Conservation (phyloP, 1,284 basidiomycete species). For the Leccinum griseonigrum region DNA sequence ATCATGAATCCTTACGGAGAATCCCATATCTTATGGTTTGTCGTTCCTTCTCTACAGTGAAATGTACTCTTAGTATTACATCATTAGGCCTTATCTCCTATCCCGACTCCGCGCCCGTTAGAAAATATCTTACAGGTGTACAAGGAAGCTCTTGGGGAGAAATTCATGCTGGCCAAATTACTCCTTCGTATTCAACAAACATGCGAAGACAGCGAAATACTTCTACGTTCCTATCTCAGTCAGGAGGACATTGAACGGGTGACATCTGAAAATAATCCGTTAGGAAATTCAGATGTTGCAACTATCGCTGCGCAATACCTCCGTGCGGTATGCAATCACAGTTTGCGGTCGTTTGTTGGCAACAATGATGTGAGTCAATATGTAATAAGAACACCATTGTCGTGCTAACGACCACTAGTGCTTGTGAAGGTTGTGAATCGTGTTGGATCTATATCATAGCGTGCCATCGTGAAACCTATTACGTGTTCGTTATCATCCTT, state of each 20-base stretch:
- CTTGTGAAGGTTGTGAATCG: background rate
- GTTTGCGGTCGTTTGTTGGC: background rate
- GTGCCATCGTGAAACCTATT: no score
- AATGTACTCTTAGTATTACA: background rate
- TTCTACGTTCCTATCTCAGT: background rate
- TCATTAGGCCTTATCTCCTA: background rate
- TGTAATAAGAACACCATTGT: background rate
- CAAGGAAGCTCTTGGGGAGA: background rate
- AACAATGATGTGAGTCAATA: background rate
- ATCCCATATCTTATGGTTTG: background rate
- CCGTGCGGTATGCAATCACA: background rate
- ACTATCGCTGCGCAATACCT: background rate
- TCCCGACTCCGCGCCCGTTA: background rate
- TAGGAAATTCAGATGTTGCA: background rate
- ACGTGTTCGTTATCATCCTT: no score
- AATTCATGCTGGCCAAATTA: background rate
- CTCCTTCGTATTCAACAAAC: background rate
- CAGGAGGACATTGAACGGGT: background rate
- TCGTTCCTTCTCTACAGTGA: background rate
- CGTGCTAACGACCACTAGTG: background rate
- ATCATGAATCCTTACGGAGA: no score
- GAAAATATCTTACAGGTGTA: background rate
- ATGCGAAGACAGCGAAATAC: background rate
- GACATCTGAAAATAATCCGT: background rate
- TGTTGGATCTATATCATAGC: no score